Evolutionary conservation across 2,329 filamentous ascomycete genomes (phyloP), one percentile per base, ranked within the genome.

Genomic region (Phialemoniopsis sp.): DNA sequence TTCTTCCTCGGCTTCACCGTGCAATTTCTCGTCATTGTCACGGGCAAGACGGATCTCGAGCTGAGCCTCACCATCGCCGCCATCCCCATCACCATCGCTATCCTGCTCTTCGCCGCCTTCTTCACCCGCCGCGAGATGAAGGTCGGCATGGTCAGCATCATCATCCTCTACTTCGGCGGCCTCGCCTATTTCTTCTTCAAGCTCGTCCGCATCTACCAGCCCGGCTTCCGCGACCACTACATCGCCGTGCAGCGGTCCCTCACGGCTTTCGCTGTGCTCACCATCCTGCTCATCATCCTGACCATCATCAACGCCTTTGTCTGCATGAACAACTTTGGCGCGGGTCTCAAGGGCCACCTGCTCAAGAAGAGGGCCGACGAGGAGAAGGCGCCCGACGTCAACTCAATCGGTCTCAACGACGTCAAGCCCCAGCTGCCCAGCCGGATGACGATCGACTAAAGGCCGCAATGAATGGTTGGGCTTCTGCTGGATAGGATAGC

Each of bases 1-100:
- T 97, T 98, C 73, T 98, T 98, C 75, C 80, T 98, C 37, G 93
- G 91, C 39, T 98, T 98, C 63, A 97, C 93, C 7, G 88, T 98
- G 34, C 93, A 98, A 59, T 98, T 98, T 63, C 78, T 97, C 39
- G 91, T 98, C 52, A 86, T 97, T 43, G 89, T 98, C 43, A 83
- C 79, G 33, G 76, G 71, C 44, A 70, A 77, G 47, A 75, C 76
- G 35, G 77, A 84, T 46, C 70, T 80, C 53, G 93, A 98, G 62
- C 88, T 93, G 53, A 85, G 78, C 39, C 73, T 97, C 38, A 98
- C 94, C 8, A 82, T 93, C 35, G 87, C 85, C 45, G 93, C 91
- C 18, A 86, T 98, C 38, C 90, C 90, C 26, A 76, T 97, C 55
- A 97, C 93, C 8, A 90, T 98, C 50, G 63, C 84, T 49, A 91